These are phyloP conservation scores for Penicillium sp. DNA, from an alignment of 2,329 filamentous ascomycete species.

Conservation along the genomic window DNA sequence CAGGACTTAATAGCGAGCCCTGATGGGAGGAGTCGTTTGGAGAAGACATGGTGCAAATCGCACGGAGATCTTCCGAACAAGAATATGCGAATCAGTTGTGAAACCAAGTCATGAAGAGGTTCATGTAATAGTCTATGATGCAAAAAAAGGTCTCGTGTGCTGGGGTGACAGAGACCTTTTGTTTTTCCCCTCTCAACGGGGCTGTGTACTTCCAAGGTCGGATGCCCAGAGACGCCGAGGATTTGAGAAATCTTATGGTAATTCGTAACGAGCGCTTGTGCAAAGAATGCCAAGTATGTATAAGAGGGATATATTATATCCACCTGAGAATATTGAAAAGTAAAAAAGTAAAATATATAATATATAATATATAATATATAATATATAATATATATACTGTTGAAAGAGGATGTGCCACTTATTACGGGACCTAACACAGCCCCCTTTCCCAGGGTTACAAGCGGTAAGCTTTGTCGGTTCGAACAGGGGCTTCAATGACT, in stretches of 20 bases:
- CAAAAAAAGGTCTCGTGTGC: neutral
- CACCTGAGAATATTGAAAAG: neutral
- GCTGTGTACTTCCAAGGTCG: slow-evolving; percentile 15
- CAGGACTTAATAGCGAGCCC: slow-evolving; percentile 17
- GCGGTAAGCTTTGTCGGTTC: neutral
- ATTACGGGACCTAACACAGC: slow-evolving; percentile 1
- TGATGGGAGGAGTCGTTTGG: slow-evolving; percentile 6
- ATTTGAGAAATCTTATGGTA: neutral
- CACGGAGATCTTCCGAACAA: neutral
- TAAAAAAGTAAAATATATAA: neutral
- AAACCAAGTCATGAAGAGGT: neutral
- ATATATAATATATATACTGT: neutral
- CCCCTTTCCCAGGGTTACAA: neutral
- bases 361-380: neutral
- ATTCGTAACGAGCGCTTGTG: neutral
- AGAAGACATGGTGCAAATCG: neutral
- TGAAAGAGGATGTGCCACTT: neutral
- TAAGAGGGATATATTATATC: neutral
- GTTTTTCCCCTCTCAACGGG: slow-evolving; percentile 11
- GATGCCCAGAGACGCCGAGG: slow-evolving; percentile 16
- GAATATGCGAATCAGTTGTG: neutral
- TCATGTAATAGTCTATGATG: neutral
- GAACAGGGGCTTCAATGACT: neutral
- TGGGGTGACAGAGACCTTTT: neutral
- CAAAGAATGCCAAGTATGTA: slow-evolving; percentile 1